A percentile compares a stretch with the other conserved stretches of the same genome.
These are phyloP conservation scores for Aspergillus alliaceus DNA, from an alignment of 2,329 filamentous ascomycete genomes.

Conservation along the genomic window DNA sequence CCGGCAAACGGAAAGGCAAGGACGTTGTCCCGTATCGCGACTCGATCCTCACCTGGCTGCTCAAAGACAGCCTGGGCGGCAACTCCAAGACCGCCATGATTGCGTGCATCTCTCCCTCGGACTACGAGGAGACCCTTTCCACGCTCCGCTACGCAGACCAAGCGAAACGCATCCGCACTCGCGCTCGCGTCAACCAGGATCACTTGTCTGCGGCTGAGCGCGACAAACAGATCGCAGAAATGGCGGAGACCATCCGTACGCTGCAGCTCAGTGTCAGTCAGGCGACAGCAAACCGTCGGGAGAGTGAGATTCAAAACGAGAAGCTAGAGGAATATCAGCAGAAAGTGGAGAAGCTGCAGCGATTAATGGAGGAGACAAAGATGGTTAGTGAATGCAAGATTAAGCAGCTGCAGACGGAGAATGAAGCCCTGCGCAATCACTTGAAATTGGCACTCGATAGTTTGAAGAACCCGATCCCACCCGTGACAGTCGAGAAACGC, in stretches of 20 bases:
- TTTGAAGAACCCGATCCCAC: conserved; percentile 85
- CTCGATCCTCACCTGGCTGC: conserved; percentile 77
- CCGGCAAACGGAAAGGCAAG: conserved; percentile 59
- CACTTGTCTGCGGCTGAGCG: conserved; percentile 88
- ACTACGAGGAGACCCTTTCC: conserved; percentile 96
- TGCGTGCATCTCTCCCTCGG: conserved; percentile 89
- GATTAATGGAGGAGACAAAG: conserved; percentile 91
- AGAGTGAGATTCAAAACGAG: conserved; percentile 75
- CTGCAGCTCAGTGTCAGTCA: conserved; percentile 73
- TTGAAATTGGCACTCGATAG: conserved; percentile 82
- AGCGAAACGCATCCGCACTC: conserved; percentile 93
- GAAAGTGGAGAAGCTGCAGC: conserved; percentile 84
- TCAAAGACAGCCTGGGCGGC: conserved; percentile 93
- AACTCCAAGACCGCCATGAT: conserved; percentile 99
- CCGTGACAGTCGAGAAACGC: conserved; percentile 35
- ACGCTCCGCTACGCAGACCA: conserved; percentile 97
- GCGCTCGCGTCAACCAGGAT: conserved; percentile 93
- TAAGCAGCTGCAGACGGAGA: conserved; percentile 81
- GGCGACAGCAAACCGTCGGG: conserved; percentile 68
- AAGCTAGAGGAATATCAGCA: conserved; percentile 92
- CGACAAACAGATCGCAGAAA: conserved; percentile 88
- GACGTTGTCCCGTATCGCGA: conserved; percentile 91
- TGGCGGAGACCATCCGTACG: conserved; percentile 89
- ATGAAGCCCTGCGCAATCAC: conserved; percentile 84
- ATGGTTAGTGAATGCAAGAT: conserved; percentile 94